Evolutionary conservation across 1,284 basidiomycete species (phyloP), one percentile per base, ranked within the genome.

Genomic region (Ustilago nuda): DNA sequence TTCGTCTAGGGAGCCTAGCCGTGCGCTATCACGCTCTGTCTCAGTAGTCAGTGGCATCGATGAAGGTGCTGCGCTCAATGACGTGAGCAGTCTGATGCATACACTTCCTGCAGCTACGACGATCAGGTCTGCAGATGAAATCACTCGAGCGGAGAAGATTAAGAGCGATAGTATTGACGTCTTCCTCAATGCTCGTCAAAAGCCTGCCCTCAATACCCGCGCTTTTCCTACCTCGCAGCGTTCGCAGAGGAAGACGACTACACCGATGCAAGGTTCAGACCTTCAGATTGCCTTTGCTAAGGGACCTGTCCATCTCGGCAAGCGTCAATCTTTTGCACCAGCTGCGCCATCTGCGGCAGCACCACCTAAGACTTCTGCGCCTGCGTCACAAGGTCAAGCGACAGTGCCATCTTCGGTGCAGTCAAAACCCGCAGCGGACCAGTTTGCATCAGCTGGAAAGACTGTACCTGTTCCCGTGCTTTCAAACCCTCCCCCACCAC

Each of bases 251-350:
- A 72, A 73, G 58, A 45, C 48, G 13, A 72, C 69, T 17, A 72
- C 70, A 48, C 56, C 72, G 12, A 61, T 74, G 62, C 62, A 81
- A 23, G 58, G 58, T 3, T 72, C 71, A 1, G 77, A 81, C 39
- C 72, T 81, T 15, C 74, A 82, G 55, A 81, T 82, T 30, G 77
- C 78, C 2, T 80, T 82, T 46, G 79, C 80, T 12, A 79, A 78
- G 61, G 80, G 79, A 12, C 79, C 80, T 5, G 73, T 82, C 35
- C 62, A 75, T 7, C 57, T 81, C 8, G 66, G 66, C 52, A 71
- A 71, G 51, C 74, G 74, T 11, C 50, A 48, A 30, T 62, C 59
- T 63, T 55, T 48, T 4, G 56, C 61, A 15, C 17, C 60, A 23
- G 36, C 61, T 3, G 32, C 23, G 12, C 15, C 23, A 15, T 7